Conservation (phyloP, 306 rosid species). For the Dryas drummondii region DNA sequence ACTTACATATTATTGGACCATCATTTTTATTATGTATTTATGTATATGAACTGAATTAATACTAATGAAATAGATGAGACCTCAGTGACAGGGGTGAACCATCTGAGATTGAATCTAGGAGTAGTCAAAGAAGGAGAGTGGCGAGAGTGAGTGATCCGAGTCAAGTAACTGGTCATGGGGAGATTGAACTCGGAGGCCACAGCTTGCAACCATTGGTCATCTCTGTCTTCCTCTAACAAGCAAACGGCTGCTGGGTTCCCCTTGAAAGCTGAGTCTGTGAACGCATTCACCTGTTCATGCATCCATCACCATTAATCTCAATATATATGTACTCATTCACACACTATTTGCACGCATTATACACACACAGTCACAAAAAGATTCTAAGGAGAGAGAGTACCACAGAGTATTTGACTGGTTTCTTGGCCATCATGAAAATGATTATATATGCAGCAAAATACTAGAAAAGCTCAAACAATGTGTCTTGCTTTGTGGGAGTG, state of each 20-base stretch:
- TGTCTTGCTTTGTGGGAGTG: neutral
- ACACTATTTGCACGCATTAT: neutral
- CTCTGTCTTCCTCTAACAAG: constrained; percentile 18
- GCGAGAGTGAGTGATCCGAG: neutral
- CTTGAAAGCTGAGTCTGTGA: constrained; percentile 21
- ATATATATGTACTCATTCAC: neutral
- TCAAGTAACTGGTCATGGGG: constrained; percentile 5
- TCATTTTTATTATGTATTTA: too few relatives aligned
- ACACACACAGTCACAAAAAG: neutral
- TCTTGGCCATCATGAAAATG: constrained; percentile 40
- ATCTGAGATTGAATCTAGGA: constrained; percentile 18
- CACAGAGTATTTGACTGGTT: constrained; percentile 54
- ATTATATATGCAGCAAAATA: neutral
- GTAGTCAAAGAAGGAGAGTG: neutral
- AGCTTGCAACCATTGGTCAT: constrained; percentile 17
- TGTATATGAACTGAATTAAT: too few relatives aligned
- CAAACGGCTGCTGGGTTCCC: constrained; percentile 26
- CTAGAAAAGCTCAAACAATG: neutral
- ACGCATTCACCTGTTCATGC: constrained; percentile 8
- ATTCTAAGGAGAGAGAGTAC: constrained; percentile 26
- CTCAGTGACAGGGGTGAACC: constrained; percentile 15
- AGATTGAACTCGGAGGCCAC: constrained; percentile 14
- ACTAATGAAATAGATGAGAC: neutral
- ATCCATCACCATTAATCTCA: neutral
- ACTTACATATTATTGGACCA: too few relatives aligned